Evolutionary conservation across 2,329 filamentous ascomycete genomes (phyloP).

Genomic region (Penicillium concentricum): DNA sequence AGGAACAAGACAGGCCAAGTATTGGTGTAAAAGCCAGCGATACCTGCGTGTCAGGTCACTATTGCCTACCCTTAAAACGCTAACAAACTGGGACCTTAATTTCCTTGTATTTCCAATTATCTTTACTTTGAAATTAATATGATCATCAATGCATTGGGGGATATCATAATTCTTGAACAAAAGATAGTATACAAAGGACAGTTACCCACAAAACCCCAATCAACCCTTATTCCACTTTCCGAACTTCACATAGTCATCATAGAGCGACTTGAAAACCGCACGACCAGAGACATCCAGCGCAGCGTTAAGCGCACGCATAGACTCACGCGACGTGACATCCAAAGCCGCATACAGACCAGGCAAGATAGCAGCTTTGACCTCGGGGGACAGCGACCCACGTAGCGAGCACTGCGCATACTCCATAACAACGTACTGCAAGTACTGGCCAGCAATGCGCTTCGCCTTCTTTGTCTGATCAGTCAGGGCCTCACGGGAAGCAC

Average conservation of each 20-base stretch:
- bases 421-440: conserved; percentile 58
- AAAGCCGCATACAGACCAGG: conserved; percentile 55
- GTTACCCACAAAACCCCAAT: conserved; percentile 3
- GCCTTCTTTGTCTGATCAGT: conserved; percentile 61
- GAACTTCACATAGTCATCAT: conserved; percentile 52
- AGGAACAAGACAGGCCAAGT: neutral
- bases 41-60: neutral
- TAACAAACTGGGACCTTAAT: neutral
- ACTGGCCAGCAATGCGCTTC: conserved; percentile 57
- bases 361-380: conserved; percentile 53
- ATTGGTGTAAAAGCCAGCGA: neutral
- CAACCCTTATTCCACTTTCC: conserved; percentile 50
- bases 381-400: conserved; percentile 48
- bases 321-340: conserved; percentile 52
- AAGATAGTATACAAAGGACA: conserved; percentile 19
- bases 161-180: conserved; percentile 26
- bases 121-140: neutral
- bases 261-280: conserved; percentile 54
- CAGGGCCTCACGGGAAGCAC: conserved; percentile 46
- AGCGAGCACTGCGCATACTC: conserved; percentile 57
- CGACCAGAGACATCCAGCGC: conserved; percentile 53
- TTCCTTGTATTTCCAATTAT: neutral
- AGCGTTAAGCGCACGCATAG: conserved; percentile 52
- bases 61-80: neutral
- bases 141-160: conserved; percentile 26